Evolutionary conservation across 2,329 filamentous ascomycete species (phyloP).

Genomic region (Mycosphaerella sp.): DNA sequence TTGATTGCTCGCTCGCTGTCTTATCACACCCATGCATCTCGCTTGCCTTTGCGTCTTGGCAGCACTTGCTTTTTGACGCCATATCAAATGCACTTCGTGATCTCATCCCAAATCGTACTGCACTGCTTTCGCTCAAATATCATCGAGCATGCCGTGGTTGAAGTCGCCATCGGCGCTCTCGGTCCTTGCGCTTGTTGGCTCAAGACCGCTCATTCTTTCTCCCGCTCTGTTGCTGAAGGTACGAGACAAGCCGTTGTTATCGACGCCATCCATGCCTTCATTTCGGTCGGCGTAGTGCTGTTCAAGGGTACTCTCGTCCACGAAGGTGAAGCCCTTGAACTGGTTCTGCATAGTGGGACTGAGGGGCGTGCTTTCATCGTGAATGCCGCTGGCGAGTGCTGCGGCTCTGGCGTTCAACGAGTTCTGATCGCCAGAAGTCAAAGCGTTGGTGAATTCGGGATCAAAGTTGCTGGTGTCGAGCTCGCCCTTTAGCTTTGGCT

Average conservation of each 20-base stretch:
- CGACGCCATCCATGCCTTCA: constrained; percentile 39
- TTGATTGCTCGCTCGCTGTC: neutral
- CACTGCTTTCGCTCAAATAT: constrained; percentile 24
- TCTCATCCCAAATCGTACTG: constrained; percentile 12
- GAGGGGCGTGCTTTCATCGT: constrained; percentile 82
- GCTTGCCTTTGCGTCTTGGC: constrained; percentile 9
- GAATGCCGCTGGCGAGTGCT: constrained; percentile 70
- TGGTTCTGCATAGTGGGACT: constrained; percentile 96
- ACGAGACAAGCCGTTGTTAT: constrained; percentile 30
- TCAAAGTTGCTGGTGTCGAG: constrained; percentile 98
- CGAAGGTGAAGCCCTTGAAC: constrained; percentile 97
- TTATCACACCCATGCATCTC: constrained; percentile 12
- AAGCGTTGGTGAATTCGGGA: constrained; percentile 92
- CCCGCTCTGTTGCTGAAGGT: constrained; percentile 37
- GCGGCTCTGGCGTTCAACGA: constrained; percentile 89
- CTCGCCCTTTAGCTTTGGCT: constrained; percentile 92
- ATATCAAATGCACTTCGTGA: constrained; percentile 15
- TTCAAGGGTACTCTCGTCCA: constrained; percentile 94
- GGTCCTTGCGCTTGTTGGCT: constrained; percentile 33
- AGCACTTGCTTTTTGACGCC: constrained; percentile 21
- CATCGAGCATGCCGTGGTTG: constrained; percentile 40
- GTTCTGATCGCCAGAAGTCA: constrained; percentile 73
- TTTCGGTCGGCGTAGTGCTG: constrained; percentile 60
- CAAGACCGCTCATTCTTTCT: constrained; percentile 50
- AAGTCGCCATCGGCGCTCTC: constrained; percentile 45